Evolutionary conservation across 192 early-diverging fungal genomes (phyloP).

Genomic region (Podila verticillata): DNA sequence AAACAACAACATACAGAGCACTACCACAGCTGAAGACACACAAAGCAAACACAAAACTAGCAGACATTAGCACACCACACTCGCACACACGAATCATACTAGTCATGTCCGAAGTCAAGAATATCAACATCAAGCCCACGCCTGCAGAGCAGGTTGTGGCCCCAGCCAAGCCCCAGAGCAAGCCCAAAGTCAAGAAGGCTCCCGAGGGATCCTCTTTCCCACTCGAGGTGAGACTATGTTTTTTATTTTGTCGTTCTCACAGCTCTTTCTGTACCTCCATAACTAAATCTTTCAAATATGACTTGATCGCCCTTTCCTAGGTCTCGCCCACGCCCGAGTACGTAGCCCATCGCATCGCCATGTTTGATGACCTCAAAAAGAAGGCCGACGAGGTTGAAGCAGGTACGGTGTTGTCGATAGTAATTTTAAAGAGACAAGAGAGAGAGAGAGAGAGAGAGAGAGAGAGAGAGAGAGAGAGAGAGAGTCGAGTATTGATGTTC

Average conservation of each 20-base stretch:
- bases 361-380: slow-evolving; percentile 43
- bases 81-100: too few species aligned
- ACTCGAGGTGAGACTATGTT: background rate
- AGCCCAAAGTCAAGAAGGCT: background rate
- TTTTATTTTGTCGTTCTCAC: background rate
- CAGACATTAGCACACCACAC: too few species aligned
- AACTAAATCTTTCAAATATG: too few species aligned
- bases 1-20: too few species aligned
- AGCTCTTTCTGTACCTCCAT: background rate
- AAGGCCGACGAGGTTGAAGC: slow-evolving; percentile 24
- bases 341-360: slow-evolving; percentile 73
- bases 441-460: too few species aligned
- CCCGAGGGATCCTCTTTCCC: background rate
- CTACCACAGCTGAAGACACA: too few species aligned
- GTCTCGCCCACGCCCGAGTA: slow-evolving; percentile 75
- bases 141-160: background rate
- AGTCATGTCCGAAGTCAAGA: too few species aligned
- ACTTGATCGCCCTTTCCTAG: slow-evolving; percentile 29
- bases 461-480: too few species aligned
- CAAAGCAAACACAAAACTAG: too few species aligned
- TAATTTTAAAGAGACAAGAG: background rate
- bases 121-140: too few species aligned
- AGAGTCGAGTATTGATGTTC: too few species aligned
- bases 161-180: background rate
- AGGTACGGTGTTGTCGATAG: slow-evolving; percentile 7